Conservation (phyloP, 371 early-diverging fungal genomes). For the Rhizopus delemar region DNA sequence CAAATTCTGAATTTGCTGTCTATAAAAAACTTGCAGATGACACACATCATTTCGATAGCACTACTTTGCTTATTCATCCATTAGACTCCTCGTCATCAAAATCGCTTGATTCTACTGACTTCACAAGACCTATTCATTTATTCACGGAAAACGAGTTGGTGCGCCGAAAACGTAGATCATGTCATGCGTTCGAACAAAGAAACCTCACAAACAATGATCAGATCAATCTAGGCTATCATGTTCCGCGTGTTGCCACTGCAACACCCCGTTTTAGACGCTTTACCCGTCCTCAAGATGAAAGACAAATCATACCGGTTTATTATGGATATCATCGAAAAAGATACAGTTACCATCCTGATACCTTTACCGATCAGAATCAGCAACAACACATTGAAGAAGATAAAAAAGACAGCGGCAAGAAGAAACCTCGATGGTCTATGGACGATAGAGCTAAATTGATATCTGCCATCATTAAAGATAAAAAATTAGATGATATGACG, state of each 20-base stretch:
- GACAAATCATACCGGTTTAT: no score
- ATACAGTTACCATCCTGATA: no score
- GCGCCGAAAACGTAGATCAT: not conserved
- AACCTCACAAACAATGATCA: not conserved
- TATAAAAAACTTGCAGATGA: not conserved
- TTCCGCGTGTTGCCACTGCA: no score
- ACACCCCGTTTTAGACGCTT: no score
- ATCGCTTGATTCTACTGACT: not conserved
- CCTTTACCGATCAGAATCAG: no score
- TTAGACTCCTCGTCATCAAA: not conserved
- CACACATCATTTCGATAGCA: no score
- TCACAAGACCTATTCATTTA: no score
- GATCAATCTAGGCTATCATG: no score
- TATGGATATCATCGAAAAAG: no score
- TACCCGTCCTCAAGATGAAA: no score
- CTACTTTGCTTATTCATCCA: not conserved
- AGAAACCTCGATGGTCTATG: slow-evolving; percentile 40
- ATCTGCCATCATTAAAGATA: slow-evolving; percentile 32
- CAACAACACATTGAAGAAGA: not conserved
- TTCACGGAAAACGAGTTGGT: not conserved
- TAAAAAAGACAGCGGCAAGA: slow-evolving; percentile 4
- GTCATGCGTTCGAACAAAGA: not conserved
- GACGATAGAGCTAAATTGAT: slow-evolving; percentile 25
- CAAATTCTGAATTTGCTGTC: not conserved
- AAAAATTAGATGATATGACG: slow-evolving; percentile 38